Conservation (phyloP, 2,329 filamentous ascomycete genomes). For the Tolypocladium nubicola region DNA sequence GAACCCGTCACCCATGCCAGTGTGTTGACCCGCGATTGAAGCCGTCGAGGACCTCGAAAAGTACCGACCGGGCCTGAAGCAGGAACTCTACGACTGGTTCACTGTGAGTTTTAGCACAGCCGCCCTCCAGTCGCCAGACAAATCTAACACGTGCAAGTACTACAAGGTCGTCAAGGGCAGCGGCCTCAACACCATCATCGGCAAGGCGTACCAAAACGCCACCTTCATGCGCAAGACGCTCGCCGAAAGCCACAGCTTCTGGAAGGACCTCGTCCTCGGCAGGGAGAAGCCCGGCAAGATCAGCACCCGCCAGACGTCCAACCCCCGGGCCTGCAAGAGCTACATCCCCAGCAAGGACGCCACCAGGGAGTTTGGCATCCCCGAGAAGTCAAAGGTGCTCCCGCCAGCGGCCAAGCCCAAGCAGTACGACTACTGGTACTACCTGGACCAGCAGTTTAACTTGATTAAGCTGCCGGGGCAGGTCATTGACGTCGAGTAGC, state of each 20-base stretch:
- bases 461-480: constrained; percentile 11
- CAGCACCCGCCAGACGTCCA: constrained; percentile 29
- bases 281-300: constrained; percentile 24
- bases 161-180: constrained; percentile 28
- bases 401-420: constrained; percentile 18
- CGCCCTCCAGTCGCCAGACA: no score
- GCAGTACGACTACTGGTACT: constrained; percentile 26
- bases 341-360: constrained; percentile 21
- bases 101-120: constrained; percentile 13
- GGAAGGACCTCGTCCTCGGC: constrained; percentile 27
- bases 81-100: constrained; percentile 28
- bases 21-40: no score
- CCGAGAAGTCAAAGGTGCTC: constrained; percentile 15
- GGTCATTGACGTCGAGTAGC: constrained; percentile 4
- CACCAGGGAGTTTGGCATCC: constrained; percentile 19
- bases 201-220: constrained; percentile 23
- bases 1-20: no score
- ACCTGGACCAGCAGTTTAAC: constrained; percentile 21
- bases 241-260: constrained; percentile 25
- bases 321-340: constrained; percentile 17
- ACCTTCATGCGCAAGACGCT: constrained; percentile 19
- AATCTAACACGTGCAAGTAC: constrained; percentile 15
- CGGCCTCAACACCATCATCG: constrained; percentile 23
- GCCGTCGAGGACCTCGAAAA: constrained; percentile 23
- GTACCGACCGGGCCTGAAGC: constrained; percentile 24